These are phyloP conservation scores for Thelephora ganbajun DNA, from an alignment of 768 basidiomycete genomes.

Conservation along the genomic window DNA sequence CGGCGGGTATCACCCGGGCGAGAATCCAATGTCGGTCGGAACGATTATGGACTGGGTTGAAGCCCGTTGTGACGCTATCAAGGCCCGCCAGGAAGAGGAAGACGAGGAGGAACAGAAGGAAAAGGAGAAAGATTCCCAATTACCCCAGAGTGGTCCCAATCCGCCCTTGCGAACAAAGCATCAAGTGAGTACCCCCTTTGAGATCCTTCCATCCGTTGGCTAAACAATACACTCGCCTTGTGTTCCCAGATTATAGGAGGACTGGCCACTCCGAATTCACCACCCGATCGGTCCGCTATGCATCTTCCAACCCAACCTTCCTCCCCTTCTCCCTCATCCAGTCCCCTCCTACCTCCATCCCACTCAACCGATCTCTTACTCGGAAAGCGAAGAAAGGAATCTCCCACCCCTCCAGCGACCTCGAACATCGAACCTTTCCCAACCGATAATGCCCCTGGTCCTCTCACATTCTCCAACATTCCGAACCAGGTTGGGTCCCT, in stretches of 20 bases:
- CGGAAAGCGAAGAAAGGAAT: constrained; percentile 5
- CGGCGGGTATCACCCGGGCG: constrained; percentile 18
- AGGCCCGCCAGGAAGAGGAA: constrained; percentile 64
- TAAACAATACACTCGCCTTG: constrained; percentile 7
- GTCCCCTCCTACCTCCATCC: constrained; percentile 14
- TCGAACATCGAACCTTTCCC: not conserved
- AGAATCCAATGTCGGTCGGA: constrained; percentile 58
- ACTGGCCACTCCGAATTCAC: constrained; percentile 13
- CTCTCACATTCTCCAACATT: constrained; percentile 14
- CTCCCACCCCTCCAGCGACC: constrained; percentile 1
- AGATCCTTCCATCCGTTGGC: constrained; percentile 22
- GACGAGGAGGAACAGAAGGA: constrained; percentile 70
- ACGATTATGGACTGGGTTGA: constrained; percentile 79
- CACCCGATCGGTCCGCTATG: constrained; percentile 4
- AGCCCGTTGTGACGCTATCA: constrained; percentile 65
- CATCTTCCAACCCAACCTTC: constrained; percentile 6
- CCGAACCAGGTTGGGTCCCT: constrained; percentile 11
- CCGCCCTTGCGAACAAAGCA: not conserved
- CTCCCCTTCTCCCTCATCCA: constrained; percentile 3
- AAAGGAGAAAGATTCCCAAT: constrained; percentile 23
- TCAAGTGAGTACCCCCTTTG: constrained; percentile 12
- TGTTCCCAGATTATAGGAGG: constrained; percentile 5
- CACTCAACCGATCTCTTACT: constrained; percentile 17
- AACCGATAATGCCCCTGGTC: constrained; percentile 4
- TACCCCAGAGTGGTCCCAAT: not conserved